Conservation (phyloP, 73 alveolate species). For the Stentor coeruleus region DNA sequence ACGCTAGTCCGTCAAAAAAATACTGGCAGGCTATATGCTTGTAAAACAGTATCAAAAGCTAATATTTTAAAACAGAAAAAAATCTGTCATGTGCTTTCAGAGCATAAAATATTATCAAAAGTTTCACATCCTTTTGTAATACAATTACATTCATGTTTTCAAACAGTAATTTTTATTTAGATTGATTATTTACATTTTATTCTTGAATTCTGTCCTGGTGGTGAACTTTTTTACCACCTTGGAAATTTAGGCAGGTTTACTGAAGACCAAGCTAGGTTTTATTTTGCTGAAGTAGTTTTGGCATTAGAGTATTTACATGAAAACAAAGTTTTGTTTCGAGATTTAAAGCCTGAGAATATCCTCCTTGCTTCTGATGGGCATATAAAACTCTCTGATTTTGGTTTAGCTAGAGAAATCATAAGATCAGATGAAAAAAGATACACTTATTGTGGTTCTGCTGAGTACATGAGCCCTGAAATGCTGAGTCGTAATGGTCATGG, state of each 20-base stretch:
- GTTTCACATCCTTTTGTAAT: neutral
- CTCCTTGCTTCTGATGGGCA: slow-evolving; percentile 38
- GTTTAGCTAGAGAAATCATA: slow-evolving; percentile 38
- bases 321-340: slow-evolving; percentile 37
- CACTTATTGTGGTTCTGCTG: slow-evolving; percentile 48
- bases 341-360: slow-evolving; percentile 28
- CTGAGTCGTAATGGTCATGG: slow-evolving; percentile 27
- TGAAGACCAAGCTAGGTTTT: slow-evolving; percentile 1
- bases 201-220: slow-evolving; percentile 5
- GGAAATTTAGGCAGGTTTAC: neutral
- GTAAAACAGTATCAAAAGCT: neutral
- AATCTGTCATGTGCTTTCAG: neutral
- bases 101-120: neutral
- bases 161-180: neutral
- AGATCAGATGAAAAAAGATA: slow-evolving; percentile 33
- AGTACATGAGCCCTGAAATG: slow-evolving; percentile 61
- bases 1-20: neutral
- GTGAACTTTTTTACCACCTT: neutral
- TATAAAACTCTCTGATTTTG: slow-evolving; percentile 53
- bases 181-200: neutral
- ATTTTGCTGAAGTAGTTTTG: neutral
- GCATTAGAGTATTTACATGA: slow-evolving; percentile 31
- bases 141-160: neutral
- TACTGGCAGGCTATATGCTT: neutral
- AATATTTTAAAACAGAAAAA: neutral